Evolutionary conservation across 1,284 basidiomycete species (phyloP).

Genomic region (Hymenochaete sp.): DNA sequence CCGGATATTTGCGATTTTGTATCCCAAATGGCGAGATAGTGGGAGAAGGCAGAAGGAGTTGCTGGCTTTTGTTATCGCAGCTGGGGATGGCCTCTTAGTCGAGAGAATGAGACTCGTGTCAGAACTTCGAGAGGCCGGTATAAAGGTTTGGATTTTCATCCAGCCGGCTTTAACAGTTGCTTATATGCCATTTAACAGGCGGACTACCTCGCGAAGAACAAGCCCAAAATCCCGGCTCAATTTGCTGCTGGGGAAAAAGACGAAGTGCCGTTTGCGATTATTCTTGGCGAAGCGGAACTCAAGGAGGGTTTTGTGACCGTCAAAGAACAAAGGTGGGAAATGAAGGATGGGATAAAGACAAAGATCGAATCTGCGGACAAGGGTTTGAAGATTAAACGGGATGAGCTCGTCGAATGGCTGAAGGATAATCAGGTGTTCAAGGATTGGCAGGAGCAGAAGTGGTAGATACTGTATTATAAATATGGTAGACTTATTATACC

Average conservation of each 20-base stretch:
- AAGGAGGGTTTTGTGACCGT: constrained; percentile 79
- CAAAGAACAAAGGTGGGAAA: constrained; percentile 86
- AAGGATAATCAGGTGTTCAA: constrained; percentile 24
- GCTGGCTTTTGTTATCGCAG: constrained; percentile 89
- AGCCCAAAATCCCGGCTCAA: constrained; percentile 82
- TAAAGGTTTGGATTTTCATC: constrained; percentile 56
- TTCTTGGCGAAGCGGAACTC: constrained; percentile 84
- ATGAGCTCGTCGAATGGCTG: constrained; percentile 62
- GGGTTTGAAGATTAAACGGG: constrained; percentile 48
- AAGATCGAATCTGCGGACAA: constrained; percentile 60
- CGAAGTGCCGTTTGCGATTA: constrained; percentile 85
- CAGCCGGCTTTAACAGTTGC: not conserved
- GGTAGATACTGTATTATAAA: constrained; percentile 7
- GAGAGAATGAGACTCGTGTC: constrained; percentile 82
- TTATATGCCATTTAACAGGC: constrained; percentile 39
- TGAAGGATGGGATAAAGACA: constrained; percentile 62
- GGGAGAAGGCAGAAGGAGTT: constrained; percentile 85
- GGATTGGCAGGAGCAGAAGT: constrained; percentile 13
- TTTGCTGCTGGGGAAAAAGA: constrained; percentile 91
- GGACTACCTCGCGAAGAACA: constrained; percentile 90
- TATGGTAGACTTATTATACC: too few species aligned
- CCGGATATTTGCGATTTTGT: constrained; percentile 90
- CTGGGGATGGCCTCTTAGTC: constrained; percentile 83
- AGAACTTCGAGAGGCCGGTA: constrained; percentile 79
- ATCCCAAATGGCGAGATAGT: constrained; percentile 74